Evolutionary conservation across 345 rosid species (phyloP).

Genomic region (Camelina hispida): DNA sequence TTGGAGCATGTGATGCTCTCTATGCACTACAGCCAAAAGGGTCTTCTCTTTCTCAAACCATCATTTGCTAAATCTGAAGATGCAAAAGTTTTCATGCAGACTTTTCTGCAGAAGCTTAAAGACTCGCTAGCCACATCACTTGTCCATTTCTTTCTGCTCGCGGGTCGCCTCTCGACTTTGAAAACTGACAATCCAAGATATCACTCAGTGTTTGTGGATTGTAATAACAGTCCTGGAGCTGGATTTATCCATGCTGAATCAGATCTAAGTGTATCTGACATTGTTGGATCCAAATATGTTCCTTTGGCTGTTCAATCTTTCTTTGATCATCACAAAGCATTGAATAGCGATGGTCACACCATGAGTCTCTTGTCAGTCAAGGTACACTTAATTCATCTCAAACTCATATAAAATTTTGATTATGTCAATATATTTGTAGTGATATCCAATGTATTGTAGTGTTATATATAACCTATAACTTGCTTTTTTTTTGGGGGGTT

Average conservation of each 20-base stretch:
- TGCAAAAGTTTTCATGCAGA: constrained; percentile 44
- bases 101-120: constrained; percentile 52
- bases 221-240: constrained; percentile 66
- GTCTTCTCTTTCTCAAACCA: constrained; percentile 65
- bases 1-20: constrained; percentile 64
- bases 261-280: constrained; percentile 50
- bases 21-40: constrained; percentile 65
- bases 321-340: constrained; percentile 67
- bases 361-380: constrained; percentile 60
- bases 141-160: constrained; percentile 63
- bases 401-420: not conserved
- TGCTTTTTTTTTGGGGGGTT: not conserved
- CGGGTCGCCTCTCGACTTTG: constrained; percentile 59
- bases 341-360: constrained; percentile 64
- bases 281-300: constrained; percentile 58
- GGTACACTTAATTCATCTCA: constrained; percentile 31
- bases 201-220: constrained; percentile 53
- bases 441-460: too few species aligned
- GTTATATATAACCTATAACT: too few species aligned
- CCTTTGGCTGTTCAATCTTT: constrained; percentile 66
- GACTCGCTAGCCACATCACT: constrained; percentile 61
- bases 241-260: constrained; percentile 52
- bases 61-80: constrained; percentile 17
- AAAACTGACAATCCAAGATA: constrained; percentile 44
- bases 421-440: too few species aligned